Percentiles rank a stretch among this genome's conserved stretches.
Evolutionary conservation across 1,284 basidiomycete genomes (phyloP).

Genomic region (Entoloma clypeatum): DNA sequence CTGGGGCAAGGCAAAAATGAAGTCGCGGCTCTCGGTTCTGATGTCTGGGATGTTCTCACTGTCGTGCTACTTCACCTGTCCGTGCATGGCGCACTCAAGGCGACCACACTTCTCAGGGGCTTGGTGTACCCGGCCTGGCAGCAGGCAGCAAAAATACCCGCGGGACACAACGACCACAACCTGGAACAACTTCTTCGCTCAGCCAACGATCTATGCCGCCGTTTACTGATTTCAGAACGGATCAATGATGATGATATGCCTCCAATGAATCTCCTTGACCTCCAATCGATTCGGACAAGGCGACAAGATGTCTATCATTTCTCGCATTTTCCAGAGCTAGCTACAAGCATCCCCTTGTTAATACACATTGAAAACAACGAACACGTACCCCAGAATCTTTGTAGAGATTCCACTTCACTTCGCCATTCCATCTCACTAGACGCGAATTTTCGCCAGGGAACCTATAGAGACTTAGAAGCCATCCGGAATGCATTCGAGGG

Average conservation of each 20-base stretch:
- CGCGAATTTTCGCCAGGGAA: slow-evolving; percentile 62
- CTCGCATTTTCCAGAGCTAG: slow-evolving; percentile 59
- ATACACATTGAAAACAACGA: slow-evolving; percentile 65
- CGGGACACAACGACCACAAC: slow-evolving; percentile 35
- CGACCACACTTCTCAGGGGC: slow-evolving; percentile 67
- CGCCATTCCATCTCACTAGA: slow-evolving; percentile 57
- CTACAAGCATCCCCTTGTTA: slow-evolving; percentile 59
- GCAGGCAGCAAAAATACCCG: slow-evolving; percentile 39
- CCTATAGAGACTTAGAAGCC: slow-evolving; percentile 66
- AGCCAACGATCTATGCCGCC: slow-evolving; percentile 58
- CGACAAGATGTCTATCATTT: slow-evolving; percentile 62
- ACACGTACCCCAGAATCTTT: slow-evolving; percentile 45
- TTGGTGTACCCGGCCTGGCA: slow-evolving; percentile 74
- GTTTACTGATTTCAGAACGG: slow-evolving; percentile 53
- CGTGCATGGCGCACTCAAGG: slow-evolving; percentile 63
- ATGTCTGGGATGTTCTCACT: slow-evolving; percentile 63
- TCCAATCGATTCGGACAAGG: slow-evolving; percentile 63
- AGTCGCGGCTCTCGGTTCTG: slow-evolving; percentile 50
- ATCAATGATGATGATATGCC: slow-evolving; percentile 41
- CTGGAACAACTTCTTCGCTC: slow-evolving; percentile 51
- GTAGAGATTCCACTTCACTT: slow-evolving; percentile 45
- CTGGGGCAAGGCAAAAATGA: slow-evolving; percentile 58
- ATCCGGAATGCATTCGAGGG: slow-evolving; percentile 66
- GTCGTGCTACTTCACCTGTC: slow-evolving; percentile 61
- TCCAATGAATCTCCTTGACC: slow-evolving; percentile 53